Evolutionary conservation across 1,284 basidiomycete genomes (phyloP).

Genomic region (Boletus holoroseus): DNA sequence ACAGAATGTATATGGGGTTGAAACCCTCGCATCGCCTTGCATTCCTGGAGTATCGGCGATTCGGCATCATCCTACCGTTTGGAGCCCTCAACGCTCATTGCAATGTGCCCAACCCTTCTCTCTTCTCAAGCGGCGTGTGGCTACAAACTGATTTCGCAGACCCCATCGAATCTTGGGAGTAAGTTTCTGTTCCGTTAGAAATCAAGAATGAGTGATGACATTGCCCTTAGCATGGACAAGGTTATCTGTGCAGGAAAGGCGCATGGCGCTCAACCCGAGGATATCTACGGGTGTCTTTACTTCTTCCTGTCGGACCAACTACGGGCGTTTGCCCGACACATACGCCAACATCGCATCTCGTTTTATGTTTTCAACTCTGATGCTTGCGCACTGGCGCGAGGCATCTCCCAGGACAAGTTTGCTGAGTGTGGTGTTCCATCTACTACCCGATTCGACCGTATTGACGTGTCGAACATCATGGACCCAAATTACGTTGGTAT

Average conservation of each 20-base stretch:
- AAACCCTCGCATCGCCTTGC: constrained; percentile 41
- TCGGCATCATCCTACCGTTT: constrained; percentile 42
- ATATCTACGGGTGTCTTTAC: constrained; percentile 46
- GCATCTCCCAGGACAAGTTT: constrained; percentile 14
- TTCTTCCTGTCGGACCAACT: constrained; percentile 40
- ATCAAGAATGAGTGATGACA: constrained; percentile 5
- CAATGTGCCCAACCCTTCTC: constrained; percentile 36
- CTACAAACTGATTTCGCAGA: constrained; percentile 37
- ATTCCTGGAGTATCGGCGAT: constrained; percentile 35
- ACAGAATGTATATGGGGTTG: constrained; percentile 33
- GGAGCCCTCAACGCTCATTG: constrained; percentile 38
- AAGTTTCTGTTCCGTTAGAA: constrained; percentile 15
- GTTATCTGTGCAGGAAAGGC: constrained; percentile 33
- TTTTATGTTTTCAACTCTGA: constrained; percentile 31
- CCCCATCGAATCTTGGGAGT: constrained; percentile 43
- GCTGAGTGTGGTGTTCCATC: constrained; percentile 19
- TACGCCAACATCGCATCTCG: constrained; percentile 32
- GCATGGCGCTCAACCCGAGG: constrained; percentile 36
- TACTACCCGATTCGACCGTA: constrained; percentile 36
- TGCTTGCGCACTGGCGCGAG: constrained; percentile 27
- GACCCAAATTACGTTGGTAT: constrained; percentile 40
- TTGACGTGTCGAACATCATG: constrained; percentile 43
- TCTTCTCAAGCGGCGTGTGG: constrained; percentile 37
- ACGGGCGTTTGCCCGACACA: constrained; percentile 30
- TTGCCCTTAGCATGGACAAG: constrained; percentile 10